Evolutionary conservation across 306 rosid genomes (phyloP), one percentile per base, ranked within the genome.

Genomic region (Cucumis cinereus): DNA sequence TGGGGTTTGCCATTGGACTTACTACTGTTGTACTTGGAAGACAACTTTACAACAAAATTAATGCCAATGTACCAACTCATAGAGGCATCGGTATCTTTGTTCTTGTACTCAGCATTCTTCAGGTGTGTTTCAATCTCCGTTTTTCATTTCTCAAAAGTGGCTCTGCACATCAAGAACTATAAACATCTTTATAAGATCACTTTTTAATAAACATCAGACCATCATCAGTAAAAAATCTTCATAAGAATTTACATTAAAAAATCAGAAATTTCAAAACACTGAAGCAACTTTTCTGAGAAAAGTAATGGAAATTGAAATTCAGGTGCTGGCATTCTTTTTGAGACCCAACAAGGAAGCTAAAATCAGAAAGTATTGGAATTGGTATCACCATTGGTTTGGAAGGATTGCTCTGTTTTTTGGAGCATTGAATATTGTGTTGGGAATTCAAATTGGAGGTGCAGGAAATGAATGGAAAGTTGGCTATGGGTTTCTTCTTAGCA

Each of bases 301-400:
- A 9, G 49, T 8, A 64, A 36, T 8, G 47, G 8, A 33, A 26
- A 45, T 30, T 77, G 13, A 68, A 53, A 50, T 86, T 58, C 88
- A 94, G 98, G 84, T 90, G 73, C 54, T 91, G 81, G 98, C 97
- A 77, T 90, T 91, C 79, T 86, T 91, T 81, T 82, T 90, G 55
- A 81, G 98, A 68, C 97, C 99, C 16, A 80, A 81, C 89, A 86
- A 81, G 80, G 91, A 89, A 15, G 83, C 93, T 10, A 92, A 90
- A 91, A 52, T 81, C 58, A 88, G 99, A 13, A 87, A 77, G 76
- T 79, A 86, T 74, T 95, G 98, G 99, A 95, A 95, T 64, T 83
- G 89, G 96, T 95, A 95, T 80, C 99, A 95, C 70, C 73, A 86
- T 75, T 95, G 97, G 92, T 78, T 88, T 81, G 99, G 99, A 83